These are phyloP conservation scores for Pascua sp. DNA, from an alignment of 1,284 basidiomycete genomes.

Conservation along the genomic window DNA sequence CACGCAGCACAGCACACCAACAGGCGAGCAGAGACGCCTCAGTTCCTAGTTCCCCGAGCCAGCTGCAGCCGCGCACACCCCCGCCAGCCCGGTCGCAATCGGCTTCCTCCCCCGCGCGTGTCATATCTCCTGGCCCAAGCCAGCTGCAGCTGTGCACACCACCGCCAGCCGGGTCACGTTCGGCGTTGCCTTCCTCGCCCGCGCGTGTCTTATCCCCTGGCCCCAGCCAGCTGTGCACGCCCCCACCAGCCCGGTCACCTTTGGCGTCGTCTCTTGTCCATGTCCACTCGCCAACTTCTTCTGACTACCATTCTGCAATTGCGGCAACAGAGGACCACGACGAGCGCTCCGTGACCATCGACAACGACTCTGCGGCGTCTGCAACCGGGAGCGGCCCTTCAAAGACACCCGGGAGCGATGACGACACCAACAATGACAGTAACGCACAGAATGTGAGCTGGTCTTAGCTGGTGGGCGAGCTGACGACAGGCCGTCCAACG, in stretches of 20 bases:
- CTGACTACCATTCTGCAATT: no score
- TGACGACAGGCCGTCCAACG: no score
- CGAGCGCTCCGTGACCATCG: background rate
- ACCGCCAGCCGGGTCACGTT: background rate
- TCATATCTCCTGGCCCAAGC: background rate
- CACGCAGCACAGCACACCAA: background rate
- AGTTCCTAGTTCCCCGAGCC: background rate
- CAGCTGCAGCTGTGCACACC: background rate
- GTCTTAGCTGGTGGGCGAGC: no score
- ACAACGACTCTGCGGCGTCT: background rate
- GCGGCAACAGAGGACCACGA: background rate
- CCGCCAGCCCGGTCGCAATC: no score
- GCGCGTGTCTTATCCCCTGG: no score
- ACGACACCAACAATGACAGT: no score
- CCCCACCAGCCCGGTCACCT: background rate
- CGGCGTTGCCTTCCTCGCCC: background rate
- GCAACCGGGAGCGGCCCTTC: no score
- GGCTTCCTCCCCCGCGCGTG: background rate
- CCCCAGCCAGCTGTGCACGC: background rate
- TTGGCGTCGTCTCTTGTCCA: background rate
- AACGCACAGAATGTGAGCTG: no score
- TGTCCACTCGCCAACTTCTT: no score
- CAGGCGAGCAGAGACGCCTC: background rate
- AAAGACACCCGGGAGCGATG: no score
- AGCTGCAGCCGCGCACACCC: background rate